Conservation (phyloP, 371 early-diverging fungal species). For the Rhizopus arrhizus region DNA sequence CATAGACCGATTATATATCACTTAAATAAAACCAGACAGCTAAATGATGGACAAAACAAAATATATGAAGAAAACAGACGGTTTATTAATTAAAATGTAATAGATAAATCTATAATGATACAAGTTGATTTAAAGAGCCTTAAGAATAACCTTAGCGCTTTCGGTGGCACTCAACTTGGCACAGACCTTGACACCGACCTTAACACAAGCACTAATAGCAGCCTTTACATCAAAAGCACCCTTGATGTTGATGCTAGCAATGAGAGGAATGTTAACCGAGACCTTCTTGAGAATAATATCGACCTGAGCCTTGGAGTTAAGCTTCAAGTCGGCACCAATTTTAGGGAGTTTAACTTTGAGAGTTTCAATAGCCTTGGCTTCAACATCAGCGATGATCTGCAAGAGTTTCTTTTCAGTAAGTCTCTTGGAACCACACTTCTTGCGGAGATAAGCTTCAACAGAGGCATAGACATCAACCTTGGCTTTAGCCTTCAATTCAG, state of each 20-base stretch:
- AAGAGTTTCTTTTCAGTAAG: slow-evolving; percentile 27
- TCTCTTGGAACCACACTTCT: slow-evolving; percentile 6
- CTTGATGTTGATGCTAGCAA: slow-evolving; percentile 11
- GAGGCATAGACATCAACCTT: slow-evolving; percentile 27
- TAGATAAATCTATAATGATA: background rate
- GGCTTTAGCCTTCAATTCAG: slow-evolving; percentile 18
- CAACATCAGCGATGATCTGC: slow-evolving; percentile 24
- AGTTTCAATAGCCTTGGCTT: slow-evolving; percentile 24
- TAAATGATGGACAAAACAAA: no score
- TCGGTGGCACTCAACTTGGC: slow-evolving; percentile 19
- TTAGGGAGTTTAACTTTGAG: slow-evolving; percentile 30
- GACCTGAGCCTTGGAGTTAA: slow-evolving; percentile 21
- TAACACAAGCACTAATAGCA: slow-evolving; percentile 8
- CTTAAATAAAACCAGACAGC: no score
- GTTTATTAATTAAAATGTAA: no score
- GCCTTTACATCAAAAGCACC: slow-evolving; percentile 7
- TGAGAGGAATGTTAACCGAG: slow-evolving; percentile 22
- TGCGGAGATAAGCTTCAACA: slow-evolving; percentile 26
- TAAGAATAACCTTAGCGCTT: slow-evolving; percentile 12
- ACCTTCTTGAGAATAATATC: slow-evolving; percentile 26
- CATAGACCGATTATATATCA: no score
- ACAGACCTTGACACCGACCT: slow-evolving; percentile 13
- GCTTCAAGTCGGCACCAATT: slow-evolving; percentile 19
- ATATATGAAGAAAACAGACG: no score
- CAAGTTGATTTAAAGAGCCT: slow-evolving; percentile 2